These are phyloP conservation scores for Geotrichum australiense DNA, from an alignment of 1,139 yeast species.

Conservation along the genomic window DNA sequence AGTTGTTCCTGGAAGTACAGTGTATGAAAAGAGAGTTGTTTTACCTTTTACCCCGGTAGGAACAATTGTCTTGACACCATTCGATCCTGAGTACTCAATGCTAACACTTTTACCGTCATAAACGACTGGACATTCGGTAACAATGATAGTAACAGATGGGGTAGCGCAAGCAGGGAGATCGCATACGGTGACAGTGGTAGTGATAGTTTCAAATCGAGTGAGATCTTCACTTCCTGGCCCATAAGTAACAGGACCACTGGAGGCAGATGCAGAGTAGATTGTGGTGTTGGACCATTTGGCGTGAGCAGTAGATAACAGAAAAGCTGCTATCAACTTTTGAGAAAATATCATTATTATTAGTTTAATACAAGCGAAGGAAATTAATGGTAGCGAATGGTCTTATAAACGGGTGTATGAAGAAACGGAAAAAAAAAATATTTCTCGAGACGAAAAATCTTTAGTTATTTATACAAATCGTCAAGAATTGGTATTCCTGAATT, in stretches of 20 bases:
- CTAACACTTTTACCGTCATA: neutral
- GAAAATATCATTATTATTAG: neutral
- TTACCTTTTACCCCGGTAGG: too few relatives aligned
- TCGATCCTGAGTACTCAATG: too few relatives aligned
- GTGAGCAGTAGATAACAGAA: neutral
- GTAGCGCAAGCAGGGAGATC: neutral
- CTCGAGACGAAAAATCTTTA: neutral
- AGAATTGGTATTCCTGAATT: too few relatives aligned
- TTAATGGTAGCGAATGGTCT: neutral
- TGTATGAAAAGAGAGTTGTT: too few relatives aligned
- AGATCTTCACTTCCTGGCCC: too few relatives aligned
- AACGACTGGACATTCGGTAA: conserved; percentile 6
- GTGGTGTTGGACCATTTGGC: conserved; percentile 1
- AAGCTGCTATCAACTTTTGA: neutral
- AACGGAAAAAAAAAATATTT: neutral
- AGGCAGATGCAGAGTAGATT: neutral
- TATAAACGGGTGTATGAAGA: neutral
- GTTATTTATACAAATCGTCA: neutral
- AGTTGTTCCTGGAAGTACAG: conserved; percentile 2
- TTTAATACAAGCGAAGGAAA: neutral
- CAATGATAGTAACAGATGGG: conserved; percentile 6
- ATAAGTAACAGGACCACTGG: too few relatives aligned
- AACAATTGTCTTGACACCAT: too few relatives aligned
- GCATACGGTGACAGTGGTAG: conserved; percentile 4
- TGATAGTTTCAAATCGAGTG: neutral